These are phyloP conservation scores for Sesbania bispinosa DNA, from an alignment of 306 rosid species.

Conservation along the genomic window DNA sequence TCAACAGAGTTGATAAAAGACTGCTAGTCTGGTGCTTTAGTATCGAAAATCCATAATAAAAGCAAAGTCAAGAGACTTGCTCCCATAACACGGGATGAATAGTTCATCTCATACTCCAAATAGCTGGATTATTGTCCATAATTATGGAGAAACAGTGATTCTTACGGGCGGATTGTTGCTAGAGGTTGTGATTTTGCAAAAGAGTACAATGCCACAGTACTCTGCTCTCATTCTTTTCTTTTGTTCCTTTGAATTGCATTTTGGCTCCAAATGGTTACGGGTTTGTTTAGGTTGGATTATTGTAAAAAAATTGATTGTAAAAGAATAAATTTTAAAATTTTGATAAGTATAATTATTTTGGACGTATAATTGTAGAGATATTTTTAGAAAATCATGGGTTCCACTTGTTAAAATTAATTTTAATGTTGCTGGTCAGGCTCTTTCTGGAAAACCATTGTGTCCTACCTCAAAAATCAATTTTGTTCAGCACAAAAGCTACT, in stretches of 20 bases:
- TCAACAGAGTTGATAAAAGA: no score
- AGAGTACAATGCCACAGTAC: background rate
- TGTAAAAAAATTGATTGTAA: background rate
- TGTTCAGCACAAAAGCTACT: background rate
- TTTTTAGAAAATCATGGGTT: background rate
- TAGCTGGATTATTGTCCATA: background rate
- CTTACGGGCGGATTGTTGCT: background rate
- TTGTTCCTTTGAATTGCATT: background rate
- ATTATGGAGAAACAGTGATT: background rate
- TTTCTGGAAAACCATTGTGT: background rate
- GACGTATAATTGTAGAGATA: background rate
- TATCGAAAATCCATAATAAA: background rate
- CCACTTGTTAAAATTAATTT: background rate
- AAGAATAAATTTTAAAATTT: background rate
- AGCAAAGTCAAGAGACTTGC: background rate
- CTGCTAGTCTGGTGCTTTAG: background rate
- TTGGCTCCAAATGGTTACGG: background rate
- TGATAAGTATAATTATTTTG: background rate
- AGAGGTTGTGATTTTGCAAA: background rate
- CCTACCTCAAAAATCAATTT: background rate
- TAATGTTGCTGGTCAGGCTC: background rate
- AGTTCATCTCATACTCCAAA: background rate
- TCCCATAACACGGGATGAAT: no score
- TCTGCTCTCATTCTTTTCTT: background rate
- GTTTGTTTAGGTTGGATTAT: background rate